Evolutionary conservation across 1,139 yeast genomes (phyloP).

Genomic region (Groenewaldozyma auringiensis): DNA sequence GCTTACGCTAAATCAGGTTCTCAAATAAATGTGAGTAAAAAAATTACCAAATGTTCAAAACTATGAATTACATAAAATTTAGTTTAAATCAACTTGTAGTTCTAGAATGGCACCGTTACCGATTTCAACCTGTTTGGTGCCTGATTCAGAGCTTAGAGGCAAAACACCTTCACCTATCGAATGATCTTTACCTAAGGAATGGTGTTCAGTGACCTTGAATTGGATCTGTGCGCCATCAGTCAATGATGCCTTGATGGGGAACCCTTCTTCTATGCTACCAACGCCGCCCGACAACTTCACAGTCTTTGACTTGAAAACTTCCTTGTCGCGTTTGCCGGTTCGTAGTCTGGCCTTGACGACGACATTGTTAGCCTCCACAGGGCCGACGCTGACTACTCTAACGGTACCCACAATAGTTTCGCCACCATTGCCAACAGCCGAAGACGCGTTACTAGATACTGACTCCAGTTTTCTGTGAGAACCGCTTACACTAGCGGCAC

Average conservation of each 20-base stretch:
- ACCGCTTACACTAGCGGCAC: constrained; percentile 11
- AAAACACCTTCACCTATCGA: constrained; percentile 43
- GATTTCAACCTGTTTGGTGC: neutral
- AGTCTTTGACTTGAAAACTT: constrained; percentile 57
- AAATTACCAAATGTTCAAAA: neutral
- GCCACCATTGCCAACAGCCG: constrained; percentile 9
- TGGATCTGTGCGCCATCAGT: constrained; percentile 46
- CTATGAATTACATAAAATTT: neutral
- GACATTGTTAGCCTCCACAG: constrained; percentile 16
- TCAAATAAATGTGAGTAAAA: too few species aligned
- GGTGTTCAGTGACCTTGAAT: constrained; percentile 53
- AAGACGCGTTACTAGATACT: constrained; percentile 12
- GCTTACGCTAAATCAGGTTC: too few species aligned
- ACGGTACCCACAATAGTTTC: constrained; percentile 22
- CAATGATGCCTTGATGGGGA: constrained; percentile 54
- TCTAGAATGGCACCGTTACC: neutral
- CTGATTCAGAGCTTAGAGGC: neutral
- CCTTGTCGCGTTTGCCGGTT: constrained; percentile 37
- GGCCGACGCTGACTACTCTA: constrained; percentile 24
- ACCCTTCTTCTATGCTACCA: constrained; percentile 56
- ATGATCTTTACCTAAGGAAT: constrained; percentile 32
- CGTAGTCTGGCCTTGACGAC: neutral
- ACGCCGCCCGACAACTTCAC: constrained; percentile 45
- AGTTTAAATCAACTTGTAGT: neutral
- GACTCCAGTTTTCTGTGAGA: constrained; percentile 18